These are phyloP conservation scores for Stropharia rugosoannulata DNA, from an alignment of 768 basidiomycete genomes.

Conservation along the genomic window DNA sequence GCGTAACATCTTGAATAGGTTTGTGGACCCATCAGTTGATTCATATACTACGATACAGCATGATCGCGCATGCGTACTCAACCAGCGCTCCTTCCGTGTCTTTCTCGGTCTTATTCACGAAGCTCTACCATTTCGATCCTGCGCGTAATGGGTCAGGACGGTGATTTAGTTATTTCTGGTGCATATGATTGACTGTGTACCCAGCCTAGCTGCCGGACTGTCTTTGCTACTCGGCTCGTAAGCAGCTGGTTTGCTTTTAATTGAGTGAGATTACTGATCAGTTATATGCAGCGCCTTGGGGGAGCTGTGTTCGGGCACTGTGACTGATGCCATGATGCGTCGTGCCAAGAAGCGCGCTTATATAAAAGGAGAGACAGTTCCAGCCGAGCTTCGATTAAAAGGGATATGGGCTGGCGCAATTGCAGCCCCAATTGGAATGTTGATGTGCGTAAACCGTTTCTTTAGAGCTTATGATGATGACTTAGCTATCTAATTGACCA, in stretches of 20 bases:
- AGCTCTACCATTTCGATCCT: conserved; percentile 36
- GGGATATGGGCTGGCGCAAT: conserved; percentile 39
- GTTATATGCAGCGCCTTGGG: conserved; percentile 24
- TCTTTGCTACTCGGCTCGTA: conserved; percentile 35
- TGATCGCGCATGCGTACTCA: conserved; percentile 35
- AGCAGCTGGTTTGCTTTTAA: conserved; percentile 8
- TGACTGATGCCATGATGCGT: conserved; percentile 35
- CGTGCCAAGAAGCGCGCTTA: conserved; percentile 29
- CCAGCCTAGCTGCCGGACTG: conserved; percentile 34
- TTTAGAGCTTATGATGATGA: too few relatives aligned
- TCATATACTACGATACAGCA: conserved; percentile 15
- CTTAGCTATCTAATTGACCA: too few relatives aligned
- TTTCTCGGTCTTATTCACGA: conserved; percentile 34
- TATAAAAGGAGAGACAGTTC: conserved; percentile 19
- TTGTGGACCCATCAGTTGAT: background rate
- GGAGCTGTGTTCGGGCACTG: conserved; percentile 34
- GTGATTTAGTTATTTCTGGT: background rate
- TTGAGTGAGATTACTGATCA: too few relatives aligned
- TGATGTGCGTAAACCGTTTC: conserved; percentile 25
- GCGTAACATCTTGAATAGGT: conserved; percentile 3
- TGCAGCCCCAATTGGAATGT: conserved; percentile 29
- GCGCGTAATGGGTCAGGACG: conserved; percentile 31
- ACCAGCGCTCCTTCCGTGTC: conserved; percentile 39
- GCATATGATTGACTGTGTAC: background rate
- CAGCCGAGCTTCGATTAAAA: conserved; percentile 34